Conservation (phyloP, 352 stramenopile species). For the Pythium inflatum region DNA sequence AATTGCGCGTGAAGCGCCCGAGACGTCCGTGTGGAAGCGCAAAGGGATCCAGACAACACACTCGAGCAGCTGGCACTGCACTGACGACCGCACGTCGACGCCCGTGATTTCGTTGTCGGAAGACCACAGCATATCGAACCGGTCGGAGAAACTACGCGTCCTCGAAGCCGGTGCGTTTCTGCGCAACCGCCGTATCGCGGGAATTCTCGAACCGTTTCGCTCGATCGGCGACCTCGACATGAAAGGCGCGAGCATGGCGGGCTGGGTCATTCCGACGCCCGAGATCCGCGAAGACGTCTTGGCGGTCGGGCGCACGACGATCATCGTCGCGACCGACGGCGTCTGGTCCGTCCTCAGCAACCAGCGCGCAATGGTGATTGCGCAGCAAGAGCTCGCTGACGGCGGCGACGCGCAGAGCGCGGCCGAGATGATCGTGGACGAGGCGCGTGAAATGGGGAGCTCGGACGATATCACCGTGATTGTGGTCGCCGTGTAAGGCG, state of each 20-base stretch:
- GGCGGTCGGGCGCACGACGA: slow-evolving; percentile 44
- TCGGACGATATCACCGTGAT: slow-evolving; percentile 70
- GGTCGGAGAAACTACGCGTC: slow-evolving; percentile 62
- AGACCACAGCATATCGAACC: slow-evolving; percentile 78
- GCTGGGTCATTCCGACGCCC: slow-evolving; percentile 75
- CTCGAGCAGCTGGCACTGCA: slow-evolving; percentile 17
- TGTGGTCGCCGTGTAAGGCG: slow-evolving; percentile 48
- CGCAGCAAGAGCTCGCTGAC: slow-evolving; percentile 39
- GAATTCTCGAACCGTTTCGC: slow-evolving; percentile 81
- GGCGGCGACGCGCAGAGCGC: slow-evolving; percentile 43
- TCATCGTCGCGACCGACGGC: slow-evolving; percentile 76
- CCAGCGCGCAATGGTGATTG: slow-evolving; percentile 58
- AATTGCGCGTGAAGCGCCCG: slow-evolving; percentile 47
- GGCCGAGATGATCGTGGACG: slow-evolving; percentile 56
- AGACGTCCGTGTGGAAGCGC: neutral
- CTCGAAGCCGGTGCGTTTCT: slow-evolving; percentile 67
- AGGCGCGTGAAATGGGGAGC: slow-evolving; percentile 57
- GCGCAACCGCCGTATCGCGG: slow-evolving; percentile 70
- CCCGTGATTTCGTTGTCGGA: slow-evolving; percentile 42
- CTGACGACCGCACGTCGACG: slow-evolving; percentile 14
- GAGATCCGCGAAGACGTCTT: slow-evolving; percentile 61
- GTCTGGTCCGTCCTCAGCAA: slow-evolving; percentile 75
- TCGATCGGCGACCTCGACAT: slow-evolving; percentile 87
- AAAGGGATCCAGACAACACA: neutral
- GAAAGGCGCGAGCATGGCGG: slow-evolving; percentile 70